phyloP scores from a whole-genome alignment of 176 grass and related monocot species.

The Carex pumila region DNA sequence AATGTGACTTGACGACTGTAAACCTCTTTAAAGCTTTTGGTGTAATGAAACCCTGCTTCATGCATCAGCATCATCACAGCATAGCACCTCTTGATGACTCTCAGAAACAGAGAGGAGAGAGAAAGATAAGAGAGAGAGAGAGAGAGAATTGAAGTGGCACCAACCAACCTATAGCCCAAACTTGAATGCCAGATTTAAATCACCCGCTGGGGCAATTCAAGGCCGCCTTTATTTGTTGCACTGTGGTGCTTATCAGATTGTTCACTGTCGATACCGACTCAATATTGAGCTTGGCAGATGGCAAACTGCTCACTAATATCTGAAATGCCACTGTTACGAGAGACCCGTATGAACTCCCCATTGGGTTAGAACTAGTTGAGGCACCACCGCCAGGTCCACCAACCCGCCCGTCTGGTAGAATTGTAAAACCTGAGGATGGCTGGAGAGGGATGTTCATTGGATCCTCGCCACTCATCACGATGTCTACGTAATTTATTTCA shows the following conservation, averaged over 20 bases:
- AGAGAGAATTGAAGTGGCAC: conserved; percentile 25
- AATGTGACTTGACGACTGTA: conserved; percentile 32
- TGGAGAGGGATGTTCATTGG: conserved; percentile 61
- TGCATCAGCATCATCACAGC: conserved; percentile 39
- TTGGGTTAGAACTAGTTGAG: conserved; percentile 33
- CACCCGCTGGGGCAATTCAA: conserved; percentile 52
- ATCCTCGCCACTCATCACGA: conserved; percentile 92
- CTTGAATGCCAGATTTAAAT: conserved; percentile 25
- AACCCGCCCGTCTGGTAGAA: conserved; percentile 36
- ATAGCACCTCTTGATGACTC: conserved; percentile 20
- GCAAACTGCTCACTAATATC: conserved; percentile 74
- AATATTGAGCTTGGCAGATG: conserved; percentile 64
- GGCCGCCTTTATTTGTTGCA: conserved; percentile 70
- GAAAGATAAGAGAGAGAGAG: not conserved
- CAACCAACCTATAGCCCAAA: conserved; percentile 24
- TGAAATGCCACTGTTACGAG: conserved; percentile 79
- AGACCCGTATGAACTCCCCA: conserved; percentile 24
- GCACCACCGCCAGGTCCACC: not conserved
- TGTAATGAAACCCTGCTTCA: conserved; percentile 29
- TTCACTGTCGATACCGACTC: conserved; percentile 86
- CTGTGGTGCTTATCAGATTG: conserved; percentile 68
- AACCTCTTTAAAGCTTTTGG: conserved; percentile 29
- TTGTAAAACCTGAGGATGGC: conserved; percentile 58
- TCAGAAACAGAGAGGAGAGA: conserved; percentile 1
- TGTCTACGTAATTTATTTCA: conserved; percentile 59